A percentile compares a stretch with the other conserved stretches of the same genome.
These are phyloP conservation scores for Fusarium metavorans DNA, from an alignment of 2,329 filamentous ascomycete species.

Conservation along the genomic window DNA sequence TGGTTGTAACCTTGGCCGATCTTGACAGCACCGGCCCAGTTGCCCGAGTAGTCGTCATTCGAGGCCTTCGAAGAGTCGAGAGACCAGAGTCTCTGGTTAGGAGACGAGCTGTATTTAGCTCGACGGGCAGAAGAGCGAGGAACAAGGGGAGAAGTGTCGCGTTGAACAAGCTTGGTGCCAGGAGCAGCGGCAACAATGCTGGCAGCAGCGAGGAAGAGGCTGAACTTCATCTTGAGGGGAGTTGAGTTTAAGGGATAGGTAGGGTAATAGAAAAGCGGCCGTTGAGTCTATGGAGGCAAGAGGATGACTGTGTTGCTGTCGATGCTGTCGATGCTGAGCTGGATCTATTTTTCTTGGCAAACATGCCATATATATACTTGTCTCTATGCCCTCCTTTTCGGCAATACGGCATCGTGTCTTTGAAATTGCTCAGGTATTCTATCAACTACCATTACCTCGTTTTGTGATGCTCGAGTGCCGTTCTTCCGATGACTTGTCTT, in stretches of 20 bases:
- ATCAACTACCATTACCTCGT: neutral
- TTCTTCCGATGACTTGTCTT: neutral
- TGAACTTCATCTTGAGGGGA: constrained; percentile 8
- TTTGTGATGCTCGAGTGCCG: neutral
- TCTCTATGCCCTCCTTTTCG: neutral
- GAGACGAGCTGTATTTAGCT: constrained; percentile 20
- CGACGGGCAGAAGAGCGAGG: constrained; percentile 12
- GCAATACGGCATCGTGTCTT: neutral
- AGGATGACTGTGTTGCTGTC: neutral
- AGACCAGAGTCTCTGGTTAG: constrained; percentile 23
- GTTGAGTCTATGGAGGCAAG: neutral
- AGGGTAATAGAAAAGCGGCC: neutral
- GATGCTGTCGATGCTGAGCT: constrained; percentile 3
- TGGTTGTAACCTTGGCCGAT: constrained; percentile 43
- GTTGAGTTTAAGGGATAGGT: neutral
- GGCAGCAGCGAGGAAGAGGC: constrained; percentile 5
- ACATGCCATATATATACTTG: neutral
- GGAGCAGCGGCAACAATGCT: constrained; percentile 13
- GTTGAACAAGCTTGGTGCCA: constrained; percentile 2
- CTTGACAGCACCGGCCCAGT: constrained; percentile 48
- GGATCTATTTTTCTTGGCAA: neutral
- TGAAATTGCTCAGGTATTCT: neutral
- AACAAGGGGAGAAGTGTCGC: constrained; percentile 6
- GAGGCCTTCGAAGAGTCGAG: constrained; percentile 2
- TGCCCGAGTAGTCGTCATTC: constrained; percentile 41